Evolutionary conservation across 1,139 yeast species (phyloP), one percentile per base, ranked within the genome.

Genomic region (Kurtzmaniella quercitrusa): DNA sequence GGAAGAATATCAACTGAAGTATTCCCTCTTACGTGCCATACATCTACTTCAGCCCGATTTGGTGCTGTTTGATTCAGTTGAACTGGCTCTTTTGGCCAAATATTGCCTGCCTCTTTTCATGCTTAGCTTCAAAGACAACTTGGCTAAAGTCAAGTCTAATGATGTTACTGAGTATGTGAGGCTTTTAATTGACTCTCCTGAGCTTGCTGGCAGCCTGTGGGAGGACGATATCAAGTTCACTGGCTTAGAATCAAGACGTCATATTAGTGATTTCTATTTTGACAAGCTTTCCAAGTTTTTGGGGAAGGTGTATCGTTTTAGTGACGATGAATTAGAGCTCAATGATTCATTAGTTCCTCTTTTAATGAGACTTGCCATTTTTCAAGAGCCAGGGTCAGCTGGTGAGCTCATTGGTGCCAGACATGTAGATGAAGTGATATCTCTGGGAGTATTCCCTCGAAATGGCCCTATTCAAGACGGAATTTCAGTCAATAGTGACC

Each of bases 11-110:
- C 51, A 64, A 11, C 48, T 61, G 18, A 62, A 68, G 42, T 63
- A 63, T 41, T 57, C 68, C 31, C 68, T 77, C 42, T 65, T 70
- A 47, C 63, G 62, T 31, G 55, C 66, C 0, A 50, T 75, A 1
- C 78, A 77, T 49, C 48, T 62, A 18, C 38, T 70, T 6, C 53
- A 65, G 41, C 75, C 77, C 0, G 48, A 56, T 1, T 11, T 57
- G 18, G 53, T 72, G 44, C 39, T 67, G 44, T 44, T 63, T 53
- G 50, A 52, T 1, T 53, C 60, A 12, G 61, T 65, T 4, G 60
- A 57, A 23, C 45, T 54, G 0, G 48, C 55, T 1, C 47, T 71
- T 1, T 49, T 60, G 34, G 63, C 53, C 14, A 71, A 72, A 46
- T 62, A 71, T 46, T 43, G 58, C 17, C 57, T 41, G 31, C 45